Evolutionary conservation across 2,329 filamentous ascomycete species (phyloP).

Genomic region (Aspergillus pseudotamarii): DNA sequence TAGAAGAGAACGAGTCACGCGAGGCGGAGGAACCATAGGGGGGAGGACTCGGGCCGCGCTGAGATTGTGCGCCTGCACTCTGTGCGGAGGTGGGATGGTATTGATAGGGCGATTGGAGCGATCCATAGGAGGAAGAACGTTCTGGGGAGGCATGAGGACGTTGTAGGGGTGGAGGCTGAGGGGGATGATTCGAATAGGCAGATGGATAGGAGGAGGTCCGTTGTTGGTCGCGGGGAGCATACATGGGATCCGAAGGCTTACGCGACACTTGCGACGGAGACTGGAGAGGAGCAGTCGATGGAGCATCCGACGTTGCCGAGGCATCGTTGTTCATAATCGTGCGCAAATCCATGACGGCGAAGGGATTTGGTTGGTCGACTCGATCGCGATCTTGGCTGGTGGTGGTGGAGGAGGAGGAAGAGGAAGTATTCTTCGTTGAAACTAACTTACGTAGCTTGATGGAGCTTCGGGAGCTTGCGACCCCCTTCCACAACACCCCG

Average conservation of each 20-base stretch:
- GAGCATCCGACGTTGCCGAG: slow-evolving; percentile 34
- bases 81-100: slow-evolving; percentile 37
- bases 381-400: neutral
- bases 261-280: slow-evolving; percentile 34
- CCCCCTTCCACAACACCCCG: slow-evolving; percentile 21
- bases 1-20: slow-evolving; percentile 37
- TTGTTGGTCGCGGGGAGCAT: slow-evolving; percentile 30
- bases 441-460: slow-evolving; percentile 4
- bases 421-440: neutral
- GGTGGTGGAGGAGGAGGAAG: neutral
- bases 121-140: slow-evolving; percentile 42
- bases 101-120: slow-evolving; percentile 45
- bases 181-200: slow-evolving; percentile 34
- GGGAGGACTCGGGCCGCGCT: slow-evolving; percentile 38
- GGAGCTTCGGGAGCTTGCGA: slow-evolving; percentile 5
- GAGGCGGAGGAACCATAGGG: slow-evolving; percentile 33
- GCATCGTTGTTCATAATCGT: slow-evolving; percentile 55
- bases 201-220: slow-evolving; percentile 29
- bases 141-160: slow-evolving; percentile 49
- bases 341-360: slow-evolving; percentile 53
- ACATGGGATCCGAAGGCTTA: slow-evolving; percentile 30
- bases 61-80: slow-evolving; percentile 32
- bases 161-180: slow-evolving; percentile 49
- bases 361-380: neutral
- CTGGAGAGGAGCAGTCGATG: slow-evolving; percentile 27